Base-by-base conservation (phyloP, 78 protist genomes). In the Dictyostelium purpureum region DNA sequence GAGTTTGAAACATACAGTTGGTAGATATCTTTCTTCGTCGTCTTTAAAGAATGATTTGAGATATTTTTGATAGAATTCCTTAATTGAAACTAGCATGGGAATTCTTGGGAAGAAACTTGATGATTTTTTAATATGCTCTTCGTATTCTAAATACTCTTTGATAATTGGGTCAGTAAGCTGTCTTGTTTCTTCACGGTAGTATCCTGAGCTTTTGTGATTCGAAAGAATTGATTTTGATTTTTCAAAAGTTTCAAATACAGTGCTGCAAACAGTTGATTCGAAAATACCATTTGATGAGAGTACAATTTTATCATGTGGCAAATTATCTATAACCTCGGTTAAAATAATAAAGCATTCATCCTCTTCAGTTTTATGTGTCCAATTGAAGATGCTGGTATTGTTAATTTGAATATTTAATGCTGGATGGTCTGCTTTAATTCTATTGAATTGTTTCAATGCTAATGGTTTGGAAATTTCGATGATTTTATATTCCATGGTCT, bases 321-420 rank as follows among this genome's bases (percentile, higher is more conserved):
- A 45, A 73, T 85, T 85, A 52, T 85, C 92, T 14, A 85, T 85
- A 35, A 85, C 92, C 38, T 85, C 92, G 16, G 92, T 85, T 40
- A 85, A 42, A 1, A 85, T 7, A 10, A 85, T 61, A 31, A 85
- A 85, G n/a, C 92, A 85, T 56, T 85, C 82, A 33, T 85, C 77
- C 0, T 73, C 73, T 35, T 85, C 92, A 1, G 18, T 6, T 43
- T 47, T 26, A 37, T 85, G 61, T 11, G 79, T 85, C 92, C 92
- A 85, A 43, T 85, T 76, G 57, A 85, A 85, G 14, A 85, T 73
- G 9, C 40, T 31, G 14, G 82, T 65, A 35, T 85, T 85, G 12
- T 63, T 71, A 21, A 85, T 66, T 4, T 70, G 31, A 18, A 85
- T 77, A 9, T 70, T 56, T n/a, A 85, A 28, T 12, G 31, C 0